phyloP scores from a whole-genome alignment of 495 filamentous ascomycete species.

The Talaromyces nanjingensis region DNA sequence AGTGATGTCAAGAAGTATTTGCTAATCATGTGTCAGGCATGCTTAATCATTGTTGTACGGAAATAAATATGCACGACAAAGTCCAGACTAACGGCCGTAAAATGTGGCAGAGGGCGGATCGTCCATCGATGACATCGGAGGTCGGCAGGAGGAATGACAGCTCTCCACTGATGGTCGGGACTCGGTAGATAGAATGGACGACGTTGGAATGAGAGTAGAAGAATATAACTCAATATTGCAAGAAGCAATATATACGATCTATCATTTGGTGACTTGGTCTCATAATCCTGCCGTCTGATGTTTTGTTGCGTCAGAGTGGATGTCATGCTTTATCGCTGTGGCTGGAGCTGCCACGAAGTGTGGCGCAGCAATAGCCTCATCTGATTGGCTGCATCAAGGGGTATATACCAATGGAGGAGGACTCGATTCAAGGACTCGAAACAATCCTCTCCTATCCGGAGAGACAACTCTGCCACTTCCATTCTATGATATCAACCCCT shows the following conservation, averaged over 20 bases:
- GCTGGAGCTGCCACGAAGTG: background rate
- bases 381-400: background rate
- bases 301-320: background rate
- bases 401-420: too few relatives aligned
- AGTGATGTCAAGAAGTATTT: background rate
- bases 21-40: background rate
- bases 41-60: background rate
- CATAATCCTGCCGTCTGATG: background rate
- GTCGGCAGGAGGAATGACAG: background rate
- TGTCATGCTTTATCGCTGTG: background rate
- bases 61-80: background rate
- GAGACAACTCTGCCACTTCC: too few relatives aligned
- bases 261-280: background rate
- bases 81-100: background rate
- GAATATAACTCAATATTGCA: background rate
- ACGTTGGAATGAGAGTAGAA: background rate
- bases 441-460: too few relatives aligned
- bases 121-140: constrained; percentile 2
- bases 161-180: background rate
- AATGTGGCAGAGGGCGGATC: background rate
- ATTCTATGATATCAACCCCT: too few relatives aligned
- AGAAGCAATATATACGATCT: background rate
- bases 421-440: too few relatives aligned
- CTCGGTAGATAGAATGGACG: background rate
- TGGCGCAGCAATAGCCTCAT: background rate